These are phyloP conservation scores for Leishmania aethiopica DNA, from an alignment of 208 protist species.

Conservation along the genomic window DNA sequence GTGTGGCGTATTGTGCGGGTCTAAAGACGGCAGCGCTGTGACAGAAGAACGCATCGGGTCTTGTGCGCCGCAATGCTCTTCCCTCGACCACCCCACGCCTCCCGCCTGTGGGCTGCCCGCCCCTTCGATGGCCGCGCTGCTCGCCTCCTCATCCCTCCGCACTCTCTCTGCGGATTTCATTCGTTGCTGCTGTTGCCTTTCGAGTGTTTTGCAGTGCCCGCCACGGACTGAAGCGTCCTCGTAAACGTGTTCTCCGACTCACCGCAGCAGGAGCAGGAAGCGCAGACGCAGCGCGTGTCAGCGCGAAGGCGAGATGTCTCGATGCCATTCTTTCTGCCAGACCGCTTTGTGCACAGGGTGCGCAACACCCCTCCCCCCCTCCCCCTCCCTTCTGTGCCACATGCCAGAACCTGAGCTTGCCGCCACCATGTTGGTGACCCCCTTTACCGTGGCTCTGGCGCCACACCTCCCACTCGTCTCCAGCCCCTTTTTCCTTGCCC, in stretches of 20 bases:
- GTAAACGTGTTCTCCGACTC: not conserved
- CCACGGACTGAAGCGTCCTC: not conserved
- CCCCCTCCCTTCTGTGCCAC: too few relatives aligned
- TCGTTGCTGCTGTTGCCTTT: not conserved
- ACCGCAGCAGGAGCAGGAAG: not conserved
- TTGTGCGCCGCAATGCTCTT: not conserved
- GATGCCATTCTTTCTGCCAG: not conserved
- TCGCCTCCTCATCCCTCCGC: not conserved
- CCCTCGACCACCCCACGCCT: not conserved
- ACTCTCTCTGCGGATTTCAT: not conserved
- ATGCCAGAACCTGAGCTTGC: not conserved
- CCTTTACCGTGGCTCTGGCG: not conserved
- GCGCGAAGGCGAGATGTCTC: not conserved
- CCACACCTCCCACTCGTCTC: not conserved
- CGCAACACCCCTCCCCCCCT: too few relatives aligned
- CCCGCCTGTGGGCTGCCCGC: not conserved
- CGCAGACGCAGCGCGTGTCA: not conserved
- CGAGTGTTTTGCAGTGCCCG: not conserved
- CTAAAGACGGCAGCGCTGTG: not conserved
- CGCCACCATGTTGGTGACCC: not conserved
- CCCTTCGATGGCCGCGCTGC: not conserved
- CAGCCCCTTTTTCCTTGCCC: not conserved
- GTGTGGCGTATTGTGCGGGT: not conserved
- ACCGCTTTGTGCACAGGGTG: too few relatives aligned
- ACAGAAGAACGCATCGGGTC: not conserved